Evolutionary conservation across 78 protist species (phyloP).

Genomic region (Blattamonas nauphoetae): DNA sequence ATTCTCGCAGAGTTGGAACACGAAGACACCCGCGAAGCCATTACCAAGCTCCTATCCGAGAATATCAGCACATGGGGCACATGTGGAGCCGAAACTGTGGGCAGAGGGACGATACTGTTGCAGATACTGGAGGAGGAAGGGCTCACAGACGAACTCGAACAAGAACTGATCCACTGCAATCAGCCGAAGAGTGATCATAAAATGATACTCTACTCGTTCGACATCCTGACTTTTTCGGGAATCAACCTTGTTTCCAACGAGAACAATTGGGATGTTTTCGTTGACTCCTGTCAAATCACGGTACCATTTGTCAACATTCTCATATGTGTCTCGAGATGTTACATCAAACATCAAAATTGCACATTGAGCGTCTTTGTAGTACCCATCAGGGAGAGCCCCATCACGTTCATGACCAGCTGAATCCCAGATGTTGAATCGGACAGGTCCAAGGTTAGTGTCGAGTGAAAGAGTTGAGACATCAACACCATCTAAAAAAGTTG

Average conservation of each 20-base stretch:
- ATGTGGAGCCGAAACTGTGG: too few relatives aligned
- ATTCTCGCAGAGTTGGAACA: too few relatives aligned
- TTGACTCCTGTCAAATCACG: slow-evolving; percentile 88
- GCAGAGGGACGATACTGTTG: too few relatives aligned
- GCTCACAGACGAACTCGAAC: too few relatives aligned
- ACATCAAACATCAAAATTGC: slow-evolving; percentile 99
- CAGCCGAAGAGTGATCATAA: too few relatives aligned
- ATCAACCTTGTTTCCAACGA: slow-evolving; percentile 98
- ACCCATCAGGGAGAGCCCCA: slow-evolving; percentile 95
- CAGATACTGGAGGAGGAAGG: too few relatives aligned
- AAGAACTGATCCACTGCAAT: too few relatives aligned
- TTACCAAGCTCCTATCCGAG: too few relatives aligned
- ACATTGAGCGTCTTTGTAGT: slow-evolving; percentile 85
- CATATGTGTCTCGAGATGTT: slow-evolving; percentile 92
- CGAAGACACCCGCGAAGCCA: too few relatives aligned
- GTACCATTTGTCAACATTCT: slow-evolving; percentile 94
- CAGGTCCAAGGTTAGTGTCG: slow-evolving; percentile 84
- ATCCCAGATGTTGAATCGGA: slow-evolving; percentile 96
- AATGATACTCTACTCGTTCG: too few relatives aligned
- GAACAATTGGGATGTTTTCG: slow-evolving; percentile 92
- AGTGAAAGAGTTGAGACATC: slow-evolving; percentile 85
- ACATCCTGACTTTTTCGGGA: slow-evolving; percentile 84
- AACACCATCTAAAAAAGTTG: slow-evolving; percentile 22
- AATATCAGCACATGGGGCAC: too few relatives aligned
- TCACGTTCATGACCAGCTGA: slow-evolving; percentile 99